A percentile compares a stretch with the other conserved stretches of the same genome.
Evolutionary conservation across 176 grass and related monocot species (phyloP).

Genomic region (Ensete ventricosum): DNA sequence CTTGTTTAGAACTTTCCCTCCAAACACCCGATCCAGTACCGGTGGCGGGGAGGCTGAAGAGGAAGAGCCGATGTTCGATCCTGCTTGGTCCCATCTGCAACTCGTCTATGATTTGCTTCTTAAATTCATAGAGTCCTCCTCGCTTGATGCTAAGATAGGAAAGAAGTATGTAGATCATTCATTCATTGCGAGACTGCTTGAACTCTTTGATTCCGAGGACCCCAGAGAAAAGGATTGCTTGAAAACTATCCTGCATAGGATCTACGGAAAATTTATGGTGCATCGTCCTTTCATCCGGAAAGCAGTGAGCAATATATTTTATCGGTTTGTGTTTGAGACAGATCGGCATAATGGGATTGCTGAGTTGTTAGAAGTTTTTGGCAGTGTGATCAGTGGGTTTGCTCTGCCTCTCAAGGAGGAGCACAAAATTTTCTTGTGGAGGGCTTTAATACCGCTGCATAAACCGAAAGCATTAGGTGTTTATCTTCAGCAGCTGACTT

Average conservation of each 20-base stretch:
- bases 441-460: slow-evolving; percentile 5
- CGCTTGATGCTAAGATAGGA: slow-evolving; percentile 10
- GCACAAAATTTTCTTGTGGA: slow-evolving; percentile 12
- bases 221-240: slow-evolving; percentile 19
- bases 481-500: slow-evolving; percentile 15
- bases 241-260: slow-evolving; percentile 15
- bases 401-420: slow-evolving; percentile 11
- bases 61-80: slow-evolving; percentile 14
- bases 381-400: background rate
- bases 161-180: slow-evolving; percentile 19
- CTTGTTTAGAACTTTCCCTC: slow-evolving; percentile 12
- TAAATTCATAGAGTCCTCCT: slow-evolving; percentile 14
- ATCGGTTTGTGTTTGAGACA: slow-evolving; percentile 3
- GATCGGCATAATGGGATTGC: slow-evolving; percentile 11
- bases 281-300: slow-evolving; percentile 13
- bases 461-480: slow-evolving; percentile 8
- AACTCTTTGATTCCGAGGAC: slow-evolving; percentile 14
- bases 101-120: slow-evolving; percentile 17
- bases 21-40: background rate
- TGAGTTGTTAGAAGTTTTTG: slow-evolving; percentile 8
- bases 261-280: slow-evolving; percentile 20
- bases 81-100: slow-evolving; percentile 16
- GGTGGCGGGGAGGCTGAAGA: slow-evolving; percentile 13
- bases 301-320: slow-evolving; percentile 13
- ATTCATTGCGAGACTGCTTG: slow-evolving; percentile 11